Evolutionary conservation across 768 basidiomycete species (phyloP).

Genomic region (Ephemerocybe angulata): DNA sequence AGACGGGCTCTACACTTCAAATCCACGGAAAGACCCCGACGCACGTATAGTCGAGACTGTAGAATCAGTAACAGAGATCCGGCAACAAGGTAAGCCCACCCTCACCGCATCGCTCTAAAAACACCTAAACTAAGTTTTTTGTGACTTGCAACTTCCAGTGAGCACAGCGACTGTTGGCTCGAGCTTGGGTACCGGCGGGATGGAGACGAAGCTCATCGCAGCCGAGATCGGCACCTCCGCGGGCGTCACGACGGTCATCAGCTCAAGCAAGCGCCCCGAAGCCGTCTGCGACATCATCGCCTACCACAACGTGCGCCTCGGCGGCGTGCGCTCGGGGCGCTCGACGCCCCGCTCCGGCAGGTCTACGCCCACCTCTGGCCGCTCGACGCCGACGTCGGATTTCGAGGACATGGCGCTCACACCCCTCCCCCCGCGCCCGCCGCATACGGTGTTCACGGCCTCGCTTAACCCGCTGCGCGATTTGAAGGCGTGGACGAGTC

Average conservation of each 20-base stretch:
- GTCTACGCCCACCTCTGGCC: not conserved
- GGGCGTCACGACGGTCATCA: constrained; percentile 89
- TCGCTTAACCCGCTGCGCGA: constrained; percentile 71
- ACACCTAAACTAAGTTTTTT: not conserved
- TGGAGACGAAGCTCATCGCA: constrained; percentile 99
- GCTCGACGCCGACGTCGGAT: not conserved
- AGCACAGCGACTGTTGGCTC: constrained; percentile 92
- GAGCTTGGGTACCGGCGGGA: constrained; percentile 92
- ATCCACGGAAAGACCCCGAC: constrained; percentile 84
- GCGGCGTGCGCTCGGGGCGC: no score
- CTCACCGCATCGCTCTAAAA: not conserved
- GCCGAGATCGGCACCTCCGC: constrained; percentile 96
- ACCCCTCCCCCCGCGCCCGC: constrained; percentile 43
- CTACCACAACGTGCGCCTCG: constrained; percentile 43
- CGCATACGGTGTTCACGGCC: constrained; percentile 86
- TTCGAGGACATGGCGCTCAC: constrained; percentile 2
- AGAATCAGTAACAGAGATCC: constrained; percentile 75
- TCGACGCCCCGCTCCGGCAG: constrained; percentile 31
- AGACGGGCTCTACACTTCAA: constrained; percentile 91
- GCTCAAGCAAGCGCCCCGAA: constrained; percentile 74
- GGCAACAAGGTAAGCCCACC: constrained; percentile 63
- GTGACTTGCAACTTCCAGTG: constrained; percentile 43
- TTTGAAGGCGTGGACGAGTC: constrained; percentile 95
- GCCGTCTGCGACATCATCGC: constrained; percentile 80
- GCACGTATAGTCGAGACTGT: constrained; percentile 83